A percentile compares a stretch with the other conserved stretches of the same genome.
Evolutionary conservation across 2,329 filamentous ascomycete species (phyloP).

Genomic region (Cladosporium sp.): DNA sequence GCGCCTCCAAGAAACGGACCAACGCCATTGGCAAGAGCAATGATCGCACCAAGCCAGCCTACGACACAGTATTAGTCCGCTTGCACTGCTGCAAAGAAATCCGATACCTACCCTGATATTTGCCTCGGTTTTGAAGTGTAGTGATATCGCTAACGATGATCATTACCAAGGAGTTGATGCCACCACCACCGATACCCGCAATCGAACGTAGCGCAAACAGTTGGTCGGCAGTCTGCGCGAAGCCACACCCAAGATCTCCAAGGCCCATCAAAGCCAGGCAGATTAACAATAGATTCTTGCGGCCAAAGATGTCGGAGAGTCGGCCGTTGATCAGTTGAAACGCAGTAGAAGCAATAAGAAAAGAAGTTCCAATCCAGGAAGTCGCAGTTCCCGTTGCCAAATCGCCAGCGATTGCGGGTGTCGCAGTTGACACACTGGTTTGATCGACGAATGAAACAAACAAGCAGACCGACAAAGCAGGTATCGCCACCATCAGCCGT

Average conservation of each 20-base stretch:
- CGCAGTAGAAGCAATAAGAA: slow-evolving; percentile 50
- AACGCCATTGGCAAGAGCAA: slow-evolving; percentile 45
- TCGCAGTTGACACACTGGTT: slow-evolving; percentile 20
- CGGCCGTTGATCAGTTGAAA: slow-evolving; percentile 62
- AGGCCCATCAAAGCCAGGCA: slow-evolving; percentile 42
- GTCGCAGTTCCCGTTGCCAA: slow-evolving; percentile 17
- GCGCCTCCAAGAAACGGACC: slow-evolving; percentile 50
- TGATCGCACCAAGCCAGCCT: slow-evolving; percentile 38
- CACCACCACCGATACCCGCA: slow-evolving; percentile 55
- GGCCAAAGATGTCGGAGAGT: slow-evolving; percentile 65
- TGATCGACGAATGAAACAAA: slow-evolving; percentile 22
- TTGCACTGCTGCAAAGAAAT: background rate
- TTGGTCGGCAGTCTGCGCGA: slow-evolving; percentile 24
- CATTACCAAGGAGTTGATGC: slow-evolving; percentile 48
- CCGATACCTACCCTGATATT: slow-evolving; percentile 39
- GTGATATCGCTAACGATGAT: slow-evolving; percentile 55
- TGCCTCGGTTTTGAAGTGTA: slow-evolving; percentile 48
- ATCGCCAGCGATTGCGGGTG: slow-evolving; percentile 19
- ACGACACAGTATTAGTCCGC: background rate
- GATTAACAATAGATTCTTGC: slow-evolving; percentile 61
- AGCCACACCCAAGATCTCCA: slow-evolving; percentile 21
- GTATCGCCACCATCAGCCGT: slow-evolving; percentile 21
- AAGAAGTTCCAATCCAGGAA: slow-evolving; percentile 54
- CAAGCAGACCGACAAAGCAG: slow-evolving; percentile 19
- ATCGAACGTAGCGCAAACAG: slow-evolving; percentile 57